Evolutionary conservation across 345 rosid species (phyloP), one percentile per base, ranked within the genome.

Genomic region (Boechera divaricarpa): DNA sequence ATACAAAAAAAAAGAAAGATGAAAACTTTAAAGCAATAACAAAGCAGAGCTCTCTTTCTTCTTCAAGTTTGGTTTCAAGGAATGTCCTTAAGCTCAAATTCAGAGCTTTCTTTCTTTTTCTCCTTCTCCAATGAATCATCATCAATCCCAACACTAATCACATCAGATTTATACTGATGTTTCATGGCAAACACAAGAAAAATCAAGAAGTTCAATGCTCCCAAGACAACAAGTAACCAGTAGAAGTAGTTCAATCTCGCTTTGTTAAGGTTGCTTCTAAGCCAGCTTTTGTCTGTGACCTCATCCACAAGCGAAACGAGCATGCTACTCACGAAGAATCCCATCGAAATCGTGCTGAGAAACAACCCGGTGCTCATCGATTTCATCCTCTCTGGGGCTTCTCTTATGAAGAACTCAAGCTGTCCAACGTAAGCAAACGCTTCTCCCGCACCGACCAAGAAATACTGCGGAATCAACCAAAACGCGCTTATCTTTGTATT

Each of bases 301-400:
- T 71, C 77, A 79, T 87, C 95, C 5, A 92, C 92, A 28, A 89
- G 29, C 4, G 92, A 84, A 72, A 94, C 98, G 29, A 94, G 57
- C 73, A 90, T 79, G 55, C 97, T 91, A 78, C 97, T 94, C 3
- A 88, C 84, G 48, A 87, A 94, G 87, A 91, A 91, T 32, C 97
- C 98, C 97, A 91, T 85, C 4, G 98, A 94, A 24, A 91, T 84
- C 36, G 91, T 86, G 58, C 92, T 89, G 3, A 94, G 81, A 65
- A 94, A 92, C 10, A 94, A 83, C 31, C 98, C 97, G 0, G 98
- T 94, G 87, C 98, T 94, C 95, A 89, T 90, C 4, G 98, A 89
- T 74, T 94, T 94, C 97, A 94, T 91, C 73, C 92, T 83, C 62
- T 87, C 95, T 0, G 97, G 97, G 39, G 97, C 94, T 79, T 91